Evolutionary conservation across 2,329 filamentous ascomycete genomes (phyloP), one percentile per base, ranked within the genome.

Genomic region (Aureobasidium sp.): DNA sequence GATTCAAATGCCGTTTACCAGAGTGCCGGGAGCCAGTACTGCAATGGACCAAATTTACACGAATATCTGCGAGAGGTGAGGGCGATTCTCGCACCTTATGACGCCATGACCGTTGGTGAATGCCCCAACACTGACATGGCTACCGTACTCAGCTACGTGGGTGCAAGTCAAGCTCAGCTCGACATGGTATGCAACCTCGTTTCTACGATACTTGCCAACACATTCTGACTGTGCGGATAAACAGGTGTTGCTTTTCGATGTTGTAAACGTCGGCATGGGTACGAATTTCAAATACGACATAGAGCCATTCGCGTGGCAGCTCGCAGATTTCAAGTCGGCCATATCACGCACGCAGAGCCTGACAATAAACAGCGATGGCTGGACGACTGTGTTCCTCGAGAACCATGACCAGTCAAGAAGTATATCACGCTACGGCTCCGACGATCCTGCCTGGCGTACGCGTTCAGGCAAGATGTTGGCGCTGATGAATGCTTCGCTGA

Each of bases 161-260:
- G 78, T 2, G 80, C 78, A 25, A 51, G 64, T 14, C 78, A 82
- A 17, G 78, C 79, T 36, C 85, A 89, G 69, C 73, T 89, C 48
- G 85, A 82, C 70, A 89, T 89, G 85, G 86, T 89, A n/a, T n/a
- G n/a, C n/a, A n/a, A n/a, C n/a, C n/a, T n/a, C n/a, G n/a, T n/a
- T n/a, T n/a, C n/a, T n/a, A n/a, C n/a, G n/a, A n/a, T n/a, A n/a
- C n/a, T n/a, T n/a, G n/a, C n/a, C n/a, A n/a, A n/a, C n/a, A n/a
- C n/a, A n/a, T n/a, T n/a, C n/a, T n/a, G n/a, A n/a, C n/a, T n/a
- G n/a, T n/a, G n/a, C n/a, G n/a, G n/a, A n/a, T n/a, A n/a, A n/a
- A n/a, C n/a, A n/a, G n/a, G n/a, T n/a, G 39, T 89, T 90, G 73
- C 84, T 88, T 67, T 90, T 90, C 69, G 86, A 89, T 62, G 76